Base-by-base conservation (phyloP, 2,329 filamentous ascomycete genomes). In the Colletotrichum agaves region DNA sequence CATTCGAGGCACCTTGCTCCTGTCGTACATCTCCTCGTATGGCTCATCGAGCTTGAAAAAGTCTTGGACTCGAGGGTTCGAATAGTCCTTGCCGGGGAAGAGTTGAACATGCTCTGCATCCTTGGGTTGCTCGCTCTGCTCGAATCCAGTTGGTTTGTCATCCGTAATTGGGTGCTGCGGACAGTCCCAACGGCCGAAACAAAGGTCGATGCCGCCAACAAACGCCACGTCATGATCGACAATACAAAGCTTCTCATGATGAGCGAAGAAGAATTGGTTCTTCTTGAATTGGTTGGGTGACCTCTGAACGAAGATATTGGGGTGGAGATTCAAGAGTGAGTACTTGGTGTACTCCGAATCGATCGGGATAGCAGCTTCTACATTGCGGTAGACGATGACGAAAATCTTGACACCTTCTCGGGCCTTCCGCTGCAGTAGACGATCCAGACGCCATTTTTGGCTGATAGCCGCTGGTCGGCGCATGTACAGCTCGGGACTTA, bases 181-280 rank as follows among this genome's bases (percentile, higher is more conserved):
- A 50, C 93, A 97, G 77, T 98, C 96, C 96, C 96, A 99, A 73
- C 96, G 89, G 52, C 96, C 96, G 78, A 98, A 98, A 80, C 96
- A 99, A 21, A 99, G 84, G 82, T 99, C 96, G 70, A 99, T 93
- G 39, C 96, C 96, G 68, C 96, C 96, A 55, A 97, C 90, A 77
- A 99, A 98, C 11, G 95, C 96, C 56, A 98, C 90, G 61, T 95
- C 96, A 75, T 98, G 96, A 76, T 99, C 96, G 17, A 99, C 92
- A 44, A 99, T 90, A 75, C 94, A 95, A n/a, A 99, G 87, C 80
- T 99, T 99, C 78, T 99, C 96, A 79, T 99, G 96, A 76, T 99
- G 96, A 1, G 96, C 96, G 85, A 97, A 99, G 84, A 99, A 99
- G 82, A 99, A 99, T 50, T 97, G 97, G 74, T 98, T 98, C 81